Percentiles rank a stretch among this genome's conserved stretches.
Evolutionary conservation across 225 moss, liverwort and hornwort genomes (phyloP).

Genomic region (Pseudisothecium myosuroides): DNA sequence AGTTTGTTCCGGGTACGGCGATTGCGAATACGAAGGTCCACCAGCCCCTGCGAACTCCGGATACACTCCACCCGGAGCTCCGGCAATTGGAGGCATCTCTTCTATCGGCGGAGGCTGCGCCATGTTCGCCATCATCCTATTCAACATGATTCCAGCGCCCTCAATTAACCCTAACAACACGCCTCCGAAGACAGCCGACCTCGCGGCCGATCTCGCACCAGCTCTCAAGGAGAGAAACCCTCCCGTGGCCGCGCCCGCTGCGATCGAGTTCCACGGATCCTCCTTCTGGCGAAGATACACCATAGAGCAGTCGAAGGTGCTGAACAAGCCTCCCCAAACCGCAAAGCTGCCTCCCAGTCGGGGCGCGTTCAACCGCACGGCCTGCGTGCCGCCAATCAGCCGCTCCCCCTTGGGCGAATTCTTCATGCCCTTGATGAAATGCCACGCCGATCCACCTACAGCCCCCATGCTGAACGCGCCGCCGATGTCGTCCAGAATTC

Average conservation of each 20-base stretch:
- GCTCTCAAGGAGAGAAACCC: slow-evolving; percentile 41
- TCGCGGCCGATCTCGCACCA: slow-evolving; percentile 30
- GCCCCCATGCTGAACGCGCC: slow-evolving; percentile 60
- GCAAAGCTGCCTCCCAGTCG: slow-evolving; percentile 52
- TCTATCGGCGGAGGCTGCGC: slow-evolving; percentile 44
- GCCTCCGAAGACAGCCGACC: slow-evolving; percentile 44
- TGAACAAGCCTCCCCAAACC: slow-evolving; percentile 55
- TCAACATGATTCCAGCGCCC: slow-evolving; percentile 49
- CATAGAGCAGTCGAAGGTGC: slow-evolving; percentile 34
- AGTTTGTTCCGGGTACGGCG: slow-evolving; percentile 13
- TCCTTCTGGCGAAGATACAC: slow-evolving; percentile 52
- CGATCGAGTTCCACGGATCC: slow-evolving; percentile 61
- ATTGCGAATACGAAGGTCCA: slow-evolving; percentile 20
- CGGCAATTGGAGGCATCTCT: slow-evolving; percentile 28
- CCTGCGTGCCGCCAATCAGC: slow-evolving; percentile 41
- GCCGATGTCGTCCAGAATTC: slow-evolving; percentile 47
- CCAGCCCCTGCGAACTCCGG: slow-evolving; percentile 27
- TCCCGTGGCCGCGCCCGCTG: slow-evolving; percentile 49
- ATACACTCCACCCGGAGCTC: slow-evolving; percentile 15
- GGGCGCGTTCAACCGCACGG: slow-evolving; percentile 51
- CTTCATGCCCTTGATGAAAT: slow-evolving; percentile 58
- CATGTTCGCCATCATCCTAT: slow-evolving; percentile 22
- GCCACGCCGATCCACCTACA: slow-evolving; percentile 48
- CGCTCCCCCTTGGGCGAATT: slow-evolving; percentile 52
- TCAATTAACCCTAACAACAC: slow-evolving; percentile 43